phyloP scores from a whole-genome alignment of 805 yeast species.

The Zygotorulaspora sp. region DNA sequence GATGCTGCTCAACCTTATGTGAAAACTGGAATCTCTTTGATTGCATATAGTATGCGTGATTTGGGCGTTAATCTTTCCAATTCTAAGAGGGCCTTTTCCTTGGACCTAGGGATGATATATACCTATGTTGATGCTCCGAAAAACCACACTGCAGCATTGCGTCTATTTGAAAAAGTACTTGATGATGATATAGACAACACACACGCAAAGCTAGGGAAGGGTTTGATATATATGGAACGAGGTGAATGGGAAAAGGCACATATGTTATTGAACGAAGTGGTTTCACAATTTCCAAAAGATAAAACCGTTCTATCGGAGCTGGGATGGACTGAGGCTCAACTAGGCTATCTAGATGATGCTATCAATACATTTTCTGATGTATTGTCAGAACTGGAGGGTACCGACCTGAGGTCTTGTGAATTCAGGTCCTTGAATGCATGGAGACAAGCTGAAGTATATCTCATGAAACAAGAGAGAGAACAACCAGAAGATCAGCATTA shows the following conservation, averaged over 20 bases:
- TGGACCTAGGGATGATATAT: slow-evolving; percentile 68
- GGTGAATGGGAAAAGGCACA: slow-evolving; percentile 54
- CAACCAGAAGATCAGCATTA: slow-evolving; percentile 21
- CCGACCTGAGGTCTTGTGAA: slow-evolving; percentile 50
- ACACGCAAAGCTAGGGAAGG: slow-evolving; percentile 76
- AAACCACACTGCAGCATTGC: slow-evolving; percentile 69
- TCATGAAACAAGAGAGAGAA: slow-evolving; percentile 34
- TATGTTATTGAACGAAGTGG: slow-evolving; percentile 47
- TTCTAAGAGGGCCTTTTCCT: slow-evolving; percentile 55
- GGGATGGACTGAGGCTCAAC: slow-evolving; percentile 70
- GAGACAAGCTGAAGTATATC: slow-evolving; percentile 66
- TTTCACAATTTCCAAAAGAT: slow-evolving; percentile 47
- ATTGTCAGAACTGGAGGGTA: slow-evolving; percentile 41
- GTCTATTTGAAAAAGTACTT: slow-evolving; percentile 62
- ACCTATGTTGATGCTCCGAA: slow-evolving; percentile 89
- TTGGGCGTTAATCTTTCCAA: slow-evolving; percentile 47
- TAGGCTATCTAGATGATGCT: slow-evolving; percentile 47
- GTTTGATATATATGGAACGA: slow-evolving; percentile 67
- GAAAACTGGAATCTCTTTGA: slow-evolving; percentile 51
- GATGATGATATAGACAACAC: slow-evolving; percentile 42
- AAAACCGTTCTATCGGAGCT: slow-evolving; percentile 60
- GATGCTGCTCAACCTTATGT: slow-evolving; percentile 57
- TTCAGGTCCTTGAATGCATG: slow-evolving; percentile 58
- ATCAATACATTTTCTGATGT: slow-evolving; percentile 32
- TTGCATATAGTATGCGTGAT: slow-evolving; percentile 45